A percentile compares a stretch with the other conserved stretches of the same genome.
These are phyloP conservation scores for Azolla pinnata DNA, from an alignment of 75 land plant genomes.

Conservation along the genomic window DNA sequence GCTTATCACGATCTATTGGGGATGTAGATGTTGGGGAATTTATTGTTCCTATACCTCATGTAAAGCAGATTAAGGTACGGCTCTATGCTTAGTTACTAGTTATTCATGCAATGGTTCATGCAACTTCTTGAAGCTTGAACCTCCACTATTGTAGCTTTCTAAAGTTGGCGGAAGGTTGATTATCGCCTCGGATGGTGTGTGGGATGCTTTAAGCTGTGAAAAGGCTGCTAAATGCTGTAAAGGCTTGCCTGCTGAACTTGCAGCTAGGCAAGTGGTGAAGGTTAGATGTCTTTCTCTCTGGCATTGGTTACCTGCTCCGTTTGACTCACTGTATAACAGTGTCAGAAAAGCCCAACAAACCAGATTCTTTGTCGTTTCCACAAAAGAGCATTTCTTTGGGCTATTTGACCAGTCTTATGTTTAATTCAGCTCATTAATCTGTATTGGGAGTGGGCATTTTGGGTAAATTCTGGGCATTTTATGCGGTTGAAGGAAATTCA, in stretches of 20 bases:
- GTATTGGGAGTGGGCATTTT: too few species aligned
- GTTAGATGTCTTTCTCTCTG: conserved; percentile 21
- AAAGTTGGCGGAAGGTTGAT: conserved; percentile 79
- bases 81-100: background rate
- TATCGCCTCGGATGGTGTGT: conserved; percentile 81
- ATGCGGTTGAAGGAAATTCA: too few species aligned
- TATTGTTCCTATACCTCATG: conserved; percentile 91
- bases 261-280: conserved; percentile 79
- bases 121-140: too few species aligned
- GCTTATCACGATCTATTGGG: conserved; percentile 92
- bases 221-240: conserved; percentile 56
- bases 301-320: too few species aligned
- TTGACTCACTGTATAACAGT: too few species aligned
- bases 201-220: conserved; percentile 66
- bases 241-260: conserved; percentile 72
- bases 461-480: too few species aligned
- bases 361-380: too few species aligned
- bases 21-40: conserved; percentile 95
- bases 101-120: too few species aligned
- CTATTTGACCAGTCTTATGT: too few species aligned
- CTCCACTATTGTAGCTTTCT: conserved; percentile 55
- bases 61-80: conserved; percentile 96
- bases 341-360: too few species aligned
- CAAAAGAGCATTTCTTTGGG: too few species aligned
- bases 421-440: too few species aligned